Evolutionary conservation across 2,329 filamentous ascomycete genomes (phyloP).

Genomic region (Xylariaceae sp.): DNA sequence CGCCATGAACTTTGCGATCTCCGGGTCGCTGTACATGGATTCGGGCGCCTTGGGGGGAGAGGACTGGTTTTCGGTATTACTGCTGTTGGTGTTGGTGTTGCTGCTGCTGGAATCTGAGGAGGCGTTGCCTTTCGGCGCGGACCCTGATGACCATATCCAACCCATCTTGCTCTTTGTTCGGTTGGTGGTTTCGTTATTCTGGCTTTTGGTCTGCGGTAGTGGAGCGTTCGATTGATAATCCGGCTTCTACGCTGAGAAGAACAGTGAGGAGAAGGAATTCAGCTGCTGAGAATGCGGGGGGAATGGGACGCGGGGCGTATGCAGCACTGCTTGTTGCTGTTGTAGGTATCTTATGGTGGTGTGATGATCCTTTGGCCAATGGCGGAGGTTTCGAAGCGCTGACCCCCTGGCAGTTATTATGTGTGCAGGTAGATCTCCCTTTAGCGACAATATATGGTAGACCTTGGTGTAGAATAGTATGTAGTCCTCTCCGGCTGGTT

Average conservation of each 20-base stretch:
- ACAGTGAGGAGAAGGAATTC: no score
- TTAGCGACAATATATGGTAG: no score
- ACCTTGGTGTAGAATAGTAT: no score
- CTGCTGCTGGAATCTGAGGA: background rate
- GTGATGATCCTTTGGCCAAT: constrained; percentile 10
- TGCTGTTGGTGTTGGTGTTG: background rate
- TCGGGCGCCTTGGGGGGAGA: constrained; percentile 26
- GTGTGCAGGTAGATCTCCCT: background rate
- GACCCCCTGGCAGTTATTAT: background rate
- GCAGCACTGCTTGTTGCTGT: background rate
- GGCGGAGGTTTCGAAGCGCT: background rate
- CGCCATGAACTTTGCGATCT: constrained; percentile 61
- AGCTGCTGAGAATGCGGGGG: constrained; percentile 1
- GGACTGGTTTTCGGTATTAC: background rate
- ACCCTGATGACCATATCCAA: constrained; percentile 49
- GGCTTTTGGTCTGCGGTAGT: background rate
- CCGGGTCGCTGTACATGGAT: constrained; percentile 50
- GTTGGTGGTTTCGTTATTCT: background rate
- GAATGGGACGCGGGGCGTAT: constrained; percentile 15
- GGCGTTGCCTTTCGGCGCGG: constrained; percentile 7
- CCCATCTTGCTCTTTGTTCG: constrained; percentile 54
- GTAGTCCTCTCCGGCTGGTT: no score
- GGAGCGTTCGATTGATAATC: background rate
- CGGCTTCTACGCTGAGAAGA: background rate
- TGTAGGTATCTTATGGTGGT: constrained; percentile 3